phyloP scores from a whole-genome alignment of 106 monocot genomes.

The Dioscorea zingiberensis region DNA sequence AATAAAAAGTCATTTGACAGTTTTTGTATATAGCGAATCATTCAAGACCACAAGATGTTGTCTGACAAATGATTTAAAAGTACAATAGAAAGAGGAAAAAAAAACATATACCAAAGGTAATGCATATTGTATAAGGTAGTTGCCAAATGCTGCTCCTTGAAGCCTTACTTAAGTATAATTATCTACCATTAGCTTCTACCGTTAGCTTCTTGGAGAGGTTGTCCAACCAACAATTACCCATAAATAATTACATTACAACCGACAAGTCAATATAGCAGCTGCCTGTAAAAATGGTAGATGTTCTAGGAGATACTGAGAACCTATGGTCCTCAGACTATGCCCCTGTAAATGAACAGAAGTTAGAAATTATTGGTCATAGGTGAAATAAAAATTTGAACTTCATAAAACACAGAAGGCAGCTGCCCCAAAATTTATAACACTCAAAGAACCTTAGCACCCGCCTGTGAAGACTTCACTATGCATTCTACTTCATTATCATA shows the following conservation, averaged over 20 bases:
- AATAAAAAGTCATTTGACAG: too few relatives aligned
- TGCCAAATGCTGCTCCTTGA: slow-evolving; percentile 78
- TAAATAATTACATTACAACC: slow-evolving; percentile 55
- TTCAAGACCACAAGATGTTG: too few relatives aligned
- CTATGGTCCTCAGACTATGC: slow-evolving; percentile 69
- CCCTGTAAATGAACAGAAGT: slow-evolving; percentile 25
- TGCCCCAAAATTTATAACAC: not conserved
- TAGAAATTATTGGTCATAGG: not conserved
- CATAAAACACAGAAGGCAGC: not conserved
- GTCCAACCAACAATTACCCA: not conserved
- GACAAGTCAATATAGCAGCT: slow-evolving; percentile 67
- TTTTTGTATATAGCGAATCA: too few relatives aligned
- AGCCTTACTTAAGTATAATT: slow-evolving; percentile 70
- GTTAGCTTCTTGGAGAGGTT: too few relatives aligned
- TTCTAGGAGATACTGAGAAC: slow-evolving; percentile 64
- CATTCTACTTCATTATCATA: slow-evolving; percentile 87
- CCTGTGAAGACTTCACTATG: slow-evolving; percentile 43
- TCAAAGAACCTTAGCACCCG: slow-evolving; percentile 38
- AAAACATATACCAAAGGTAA: slow-evolving; percentile 84
- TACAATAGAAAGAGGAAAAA: too few relatives aligned
- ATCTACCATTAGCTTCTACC: not conserved
- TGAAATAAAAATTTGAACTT: not conserved
- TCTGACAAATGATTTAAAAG: too few relatives aligned
- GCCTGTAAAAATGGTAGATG: slow-evolving; percentile 82
- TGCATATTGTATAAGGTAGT: slow-evolving; percentile 92